Percentiles rank a stretch among this genome's conserved stretches.
Evolutionary conservation across 2,329 filamentous ascomycete species (phyloP).

Genomic region (Aspergillus costaricaensis): DNA sequence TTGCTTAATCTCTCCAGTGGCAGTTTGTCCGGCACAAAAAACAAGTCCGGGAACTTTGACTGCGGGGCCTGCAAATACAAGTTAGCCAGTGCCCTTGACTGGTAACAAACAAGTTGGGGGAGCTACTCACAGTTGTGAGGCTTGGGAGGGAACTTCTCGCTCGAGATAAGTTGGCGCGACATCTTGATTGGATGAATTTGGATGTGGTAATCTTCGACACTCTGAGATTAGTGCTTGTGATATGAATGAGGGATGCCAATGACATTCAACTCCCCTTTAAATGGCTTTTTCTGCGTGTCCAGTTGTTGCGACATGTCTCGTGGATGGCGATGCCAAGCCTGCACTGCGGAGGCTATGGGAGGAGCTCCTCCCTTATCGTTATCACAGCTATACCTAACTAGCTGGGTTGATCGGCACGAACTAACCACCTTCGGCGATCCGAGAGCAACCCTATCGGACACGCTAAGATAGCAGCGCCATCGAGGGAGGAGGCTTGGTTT

Average conservation of each 20-base stretch:
- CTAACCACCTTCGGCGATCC: not conserved
- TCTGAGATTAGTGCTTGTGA: too few species aligned
- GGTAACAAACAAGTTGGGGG: too few species aligned
- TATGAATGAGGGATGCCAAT: too few species aligned
- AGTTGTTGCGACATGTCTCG: too few species aligned
- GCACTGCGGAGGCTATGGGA: not conserved
- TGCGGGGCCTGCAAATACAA: slow-evolving; percentile 38
- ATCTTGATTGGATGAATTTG: slow-evolving; percentile 27
- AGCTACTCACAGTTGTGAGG: slow-evolving; percentile 48
- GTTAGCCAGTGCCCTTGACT: not conserved
- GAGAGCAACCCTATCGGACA: not conserved
- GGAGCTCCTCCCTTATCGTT: slow-evolving; percentile 3
- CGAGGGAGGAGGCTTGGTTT: too few species aligned
- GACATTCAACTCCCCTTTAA: not conserved
- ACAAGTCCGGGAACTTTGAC: slow-evolving; percentile 50
- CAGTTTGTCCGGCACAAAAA: slow-evolving; percentile 52
- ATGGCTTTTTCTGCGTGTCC: not conserved
- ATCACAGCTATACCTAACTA: not conserved
- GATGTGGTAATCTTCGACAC: too few species aligned
- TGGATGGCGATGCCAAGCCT: not conserved
- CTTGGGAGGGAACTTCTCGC: slow-evolving; percentile 51
- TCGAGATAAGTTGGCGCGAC: slow-evolving; percentile 51
- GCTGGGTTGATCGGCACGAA: not conserved
- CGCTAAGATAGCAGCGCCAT: not conserved
- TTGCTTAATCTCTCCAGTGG: slow-evolving; percentile 52